Evolutionary conservation across 257 asterid species (phyloP), one percentile per base, ranked within the genome.

Genomic region (Cruciata laevipes): DNA sequence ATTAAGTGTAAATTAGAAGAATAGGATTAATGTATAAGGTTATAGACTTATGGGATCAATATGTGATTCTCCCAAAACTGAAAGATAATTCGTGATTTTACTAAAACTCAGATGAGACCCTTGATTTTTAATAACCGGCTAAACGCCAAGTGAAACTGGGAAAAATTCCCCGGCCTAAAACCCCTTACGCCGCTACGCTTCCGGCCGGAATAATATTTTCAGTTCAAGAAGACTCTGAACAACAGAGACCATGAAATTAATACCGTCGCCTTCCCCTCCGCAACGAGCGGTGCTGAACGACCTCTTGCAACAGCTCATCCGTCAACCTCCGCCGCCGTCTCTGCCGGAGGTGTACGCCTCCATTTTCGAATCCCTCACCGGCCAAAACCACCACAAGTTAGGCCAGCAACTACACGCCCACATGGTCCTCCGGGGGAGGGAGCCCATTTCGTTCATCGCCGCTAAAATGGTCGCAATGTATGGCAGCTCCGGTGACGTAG

Each of bases 391-490:
- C 78, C 83, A 85, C 76, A 89, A 79, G 75, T 82, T 77, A 49
- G 94, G 95, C 27, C 84, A 85, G 24, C 95, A 89, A 80, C 25
- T 91, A 37, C 98, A 91, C 74, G 94, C 91, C 12, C 96, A 79
- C 73, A 24, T 84, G 75, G 42, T 75, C 72, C 68, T 85, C 73
- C 85, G 82, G 27, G 90, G 95, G 78, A 65, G 85, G 63, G 44
- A 64, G 4, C 95, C 86, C 44, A 56, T 70, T 5, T 80, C 87
- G 6, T 81, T 84, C 59, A 67, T 86, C 71, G 80, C 95, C 38
- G 86, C 98, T 30, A 91, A 89, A 71, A 85, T 91, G 91, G 95
- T 91, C n/a, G 95, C 97, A 27, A 88, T 91, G 93, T 91, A 89
- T 83, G 96, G 91, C 44, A 89, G 96, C 82, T 83, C 89, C 71